These are phyloP conservation scores for Boletus rubroflammeus DNA, from an alignment of 768 basidiomycete species.

Conservation along the genomic window DNA sequence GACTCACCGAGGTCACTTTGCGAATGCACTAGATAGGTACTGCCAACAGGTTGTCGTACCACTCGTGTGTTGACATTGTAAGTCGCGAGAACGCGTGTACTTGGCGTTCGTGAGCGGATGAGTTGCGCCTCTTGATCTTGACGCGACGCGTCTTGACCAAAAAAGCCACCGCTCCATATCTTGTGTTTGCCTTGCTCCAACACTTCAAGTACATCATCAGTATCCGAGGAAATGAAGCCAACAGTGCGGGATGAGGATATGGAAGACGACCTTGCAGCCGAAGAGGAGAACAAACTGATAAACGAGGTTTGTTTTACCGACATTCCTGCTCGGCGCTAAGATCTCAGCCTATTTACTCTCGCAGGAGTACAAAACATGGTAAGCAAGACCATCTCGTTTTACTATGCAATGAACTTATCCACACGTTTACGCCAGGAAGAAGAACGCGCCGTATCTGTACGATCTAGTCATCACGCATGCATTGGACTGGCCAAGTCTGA, in stretches of 20 bases:
- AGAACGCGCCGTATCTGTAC: constrained; percentile 96
- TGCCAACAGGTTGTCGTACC: background rate
- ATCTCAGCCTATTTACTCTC: constrained; percentile 11
- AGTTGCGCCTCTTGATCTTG: background rate
- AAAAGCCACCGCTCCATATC: background rate
- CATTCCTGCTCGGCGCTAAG: background rate
- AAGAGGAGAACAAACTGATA: constrained; percentile 85
- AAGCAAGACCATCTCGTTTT: constrained; percentile 12
- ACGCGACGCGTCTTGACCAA: constrained; percentile 28
- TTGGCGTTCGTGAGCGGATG: background rate
- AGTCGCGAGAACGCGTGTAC: background rate
- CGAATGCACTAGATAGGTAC: constrained; percentile 9
- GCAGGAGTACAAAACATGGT: constrained; percentile 88
- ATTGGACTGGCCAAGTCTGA: constrained; percentile 95
- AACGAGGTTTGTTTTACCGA: constrained; percentile 59
- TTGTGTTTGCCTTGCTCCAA: background rate
- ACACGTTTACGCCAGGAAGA: constrained; percentile 59
- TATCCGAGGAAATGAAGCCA: constrained; percentile 40
- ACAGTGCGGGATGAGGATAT: constrained; percentile 54
- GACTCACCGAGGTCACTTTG: background rate
- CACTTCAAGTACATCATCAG: background rate
- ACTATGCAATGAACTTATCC: background rate
- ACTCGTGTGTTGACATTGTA: background rate
- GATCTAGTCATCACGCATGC: constrained; percentile 97
- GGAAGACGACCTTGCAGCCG: constrained; percentile 76